Conservation (phyloP, 768 basidiomycete genomes). For the Podaxis pistillaris region DNA sequence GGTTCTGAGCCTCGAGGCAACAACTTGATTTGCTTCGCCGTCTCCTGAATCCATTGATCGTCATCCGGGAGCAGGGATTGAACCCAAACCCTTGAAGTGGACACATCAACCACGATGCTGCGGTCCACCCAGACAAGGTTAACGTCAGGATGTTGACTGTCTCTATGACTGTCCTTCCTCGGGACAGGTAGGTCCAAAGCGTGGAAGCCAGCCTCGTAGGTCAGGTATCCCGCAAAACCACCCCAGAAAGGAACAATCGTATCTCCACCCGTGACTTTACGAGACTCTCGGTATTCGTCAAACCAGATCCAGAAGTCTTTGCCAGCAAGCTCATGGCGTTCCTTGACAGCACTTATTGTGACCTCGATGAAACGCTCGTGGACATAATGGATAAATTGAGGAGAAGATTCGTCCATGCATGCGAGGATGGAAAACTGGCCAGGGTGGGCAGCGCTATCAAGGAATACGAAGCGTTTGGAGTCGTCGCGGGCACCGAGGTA, state of each 20-base stretch:
- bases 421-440: slow-evolving; percentile 75
- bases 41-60: slow-evolving; percentile 55
- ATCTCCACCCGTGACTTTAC: slow-evolving; percentile 45
- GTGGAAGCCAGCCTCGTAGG: slow-evolving; percentile 75
- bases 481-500: slow-evolving; percentile 59
- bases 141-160: slow-evolving; percentile 59
- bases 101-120: slow-evolving; percentile 66
- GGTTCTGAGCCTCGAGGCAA: slow-evolving; percentile 32
- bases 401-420: slow-evolving; percentile 49
- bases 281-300: slow-evolving; percentile 58
- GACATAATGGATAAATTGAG: slow-evolving; percentile 57
- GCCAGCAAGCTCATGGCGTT: slow-evolving; percentile 39
- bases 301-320: slow-evolving; percentile 75
- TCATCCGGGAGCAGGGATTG: slow-evolving; percentile 67
- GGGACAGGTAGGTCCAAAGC: slow-evolving; percentile 46
- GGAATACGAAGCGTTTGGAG: slow-evolving; percentile 58
- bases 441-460: slow-evolving; percentile 79
- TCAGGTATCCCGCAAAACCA: slow-evolving; percentile 73
- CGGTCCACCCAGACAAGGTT: slow-evolving; percentile 78
- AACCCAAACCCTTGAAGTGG: slow-evolving; percentile 50
- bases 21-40: slow-evolving; percentile 16
- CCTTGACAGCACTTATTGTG: slow-evolving; percentile 32
- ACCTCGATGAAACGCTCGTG: slow-evolving; percentile 49
- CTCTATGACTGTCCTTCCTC: slow-evolving; percentile 17
- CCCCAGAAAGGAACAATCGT: slow-evolving; percentile 78